Evolutionary conservation across 805 yeast genomes (phyloP), one percentile per base, ranked within the genome.

Genomic region (Maudiozyma barnettii): DNA sequence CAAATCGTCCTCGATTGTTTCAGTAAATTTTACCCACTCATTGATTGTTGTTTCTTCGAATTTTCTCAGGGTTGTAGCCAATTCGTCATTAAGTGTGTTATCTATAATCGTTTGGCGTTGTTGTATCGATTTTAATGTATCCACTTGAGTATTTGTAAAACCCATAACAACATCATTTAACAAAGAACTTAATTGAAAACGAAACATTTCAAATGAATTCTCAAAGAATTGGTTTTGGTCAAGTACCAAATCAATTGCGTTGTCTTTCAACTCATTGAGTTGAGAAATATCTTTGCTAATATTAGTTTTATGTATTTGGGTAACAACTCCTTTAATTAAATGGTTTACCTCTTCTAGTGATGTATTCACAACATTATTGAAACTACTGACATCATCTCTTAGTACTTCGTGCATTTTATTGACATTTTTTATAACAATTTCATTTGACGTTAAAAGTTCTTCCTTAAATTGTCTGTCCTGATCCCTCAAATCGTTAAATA

Each of bases 181-280:
- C n/a, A 31, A 13, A n/a, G 9, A 13, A 31, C 14, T 10, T 9
- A n/a, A 3, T 31, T 31, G 36, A 12, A n/a, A 31, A 14, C 18
- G 36, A 31, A n/a, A 13, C 18, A 31, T 14, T 3, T 6, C 2
- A 31, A 31, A 3, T n/a, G 36, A 31, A 10, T 31, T 16, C 18
- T 31, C 36, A 7, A 31, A 9, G 6, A 31, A 31, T 31, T 31
- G 36, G 18, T 6, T 31, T 31, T 31, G 36, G 18, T n/a, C 7
- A 2, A 31, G 8, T 6, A n/a, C 36, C 18, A 31, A 13, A 31
- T n/a, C 13, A 3, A 31, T 31, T 5, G 36, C 36, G 14, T 31
- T 31, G 9, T 31, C 36, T n/a, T 31, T 31, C n/a, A 31, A 13
- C 14, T 5, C 43, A 45, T 18, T 50, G 50, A 30, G 50, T 48